Base-by-base conservation (phyloP, 1,139 yeast species). In the Geotrichum bryndzae region DNA sequence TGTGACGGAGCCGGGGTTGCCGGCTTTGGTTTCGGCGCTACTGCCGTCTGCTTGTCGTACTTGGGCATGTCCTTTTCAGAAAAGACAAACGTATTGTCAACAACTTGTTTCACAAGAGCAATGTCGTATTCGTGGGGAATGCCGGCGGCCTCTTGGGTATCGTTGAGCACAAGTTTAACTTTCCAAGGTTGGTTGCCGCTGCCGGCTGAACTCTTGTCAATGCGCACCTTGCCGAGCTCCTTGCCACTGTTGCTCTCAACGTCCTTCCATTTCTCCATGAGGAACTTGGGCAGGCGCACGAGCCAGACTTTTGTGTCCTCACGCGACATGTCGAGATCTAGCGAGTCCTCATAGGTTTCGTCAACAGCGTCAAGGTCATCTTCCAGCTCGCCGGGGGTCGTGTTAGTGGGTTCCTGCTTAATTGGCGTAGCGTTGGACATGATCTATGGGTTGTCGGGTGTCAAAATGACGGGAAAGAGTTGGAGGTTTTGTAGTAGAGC, bases 41-140 rank as follows among this genome's bases (percentile, higher is more conserved):
- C 72, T 45, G 77, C 73, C 60, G 76, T 61, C 74, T 72, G 65
- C 71, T 83, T 85, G 67, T 84, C 85, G 72, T 84, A 86, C 67
- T 85, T 83, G 66, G 85, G 83, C 68, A 89, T 77, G 73, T 91
- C 92, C 71, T 90, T 87, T 76, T 94, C 99, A 35, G 92, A 86
- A 73, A 94, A 91, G n/a, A 91, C 90, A 72, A 82, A 94, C 63
- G 95, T 89, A 56, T 84, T 84, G 56, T 75, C 74, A 10, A 91
- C 96, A 65, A 84, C 85, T 53, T 88, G 85, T 74, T 90, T 90
- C 38, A 88, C 82, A 73, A 94, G 79, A 58, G 85, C 82, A 13
- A 94, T 79, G 69, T 90, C 96, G 73, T 92, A 94, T 68, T 89
- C 90, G 68, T 84, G 88, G 3, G 98, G 99, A 53, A 92, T 82